Evolutionary conservation across 2,329 filamentous ascomycete genomes (phyloP).

Genomic region (Sporothrix schenckii): DNA sequence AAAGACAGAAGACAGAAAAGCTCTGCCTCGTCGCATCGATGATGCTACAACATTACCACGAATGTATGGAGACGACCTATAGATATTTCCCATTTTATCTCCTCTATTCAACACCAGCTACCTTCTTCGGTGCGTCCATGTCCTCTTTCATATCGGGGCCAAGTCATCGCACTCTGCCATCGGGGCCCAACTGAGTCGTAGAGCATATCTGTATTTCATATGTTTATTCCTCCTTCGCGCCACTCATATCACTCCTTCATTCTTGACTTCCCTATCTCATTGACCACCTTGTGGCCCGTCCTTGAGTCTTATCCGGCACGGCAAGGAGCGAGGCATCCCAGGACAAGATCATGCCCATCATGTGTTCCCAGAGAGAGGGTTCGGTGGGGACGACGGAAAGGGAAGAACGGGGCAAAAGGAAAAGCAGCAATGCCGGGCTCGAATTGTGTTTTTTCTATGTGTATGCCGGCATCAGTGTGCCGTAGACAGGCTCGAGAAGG

Average conservation of each 20-base stretch:
- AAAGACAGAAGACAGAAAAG: background rate
- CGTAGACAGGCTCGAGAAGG: background rate
- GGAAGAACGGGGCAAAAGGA: background rate
- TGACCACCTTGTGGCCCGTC: constrained; percentile 16
- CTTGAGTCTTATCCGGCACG: background rate
- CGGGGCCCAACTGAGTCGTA: background rate
- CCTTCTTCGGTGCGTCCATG: background rate
- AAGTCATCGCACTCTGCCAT: background rate
- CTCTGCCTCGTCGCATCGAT: constrained; percentile 15
- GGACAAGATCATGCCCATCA: background rate
- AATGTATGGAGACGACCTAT: background rate
- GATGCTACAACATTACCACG: background rate
- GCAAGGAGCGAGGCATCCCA: constrained; percentile 8
- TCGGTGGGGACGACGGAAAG: constrained; percentile 18
- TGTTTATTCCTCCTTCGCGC: too few species aligned
- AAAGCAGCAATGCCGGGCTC: background rate
- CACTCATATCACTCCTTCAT: background rate
- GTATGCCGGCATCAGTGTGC: background rate
- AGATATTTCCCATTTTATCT: background rate
- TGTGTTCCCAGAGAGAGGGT: background rate
- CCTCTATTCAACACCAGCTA: background rate
- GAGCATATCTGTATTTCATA: too few species aligned
- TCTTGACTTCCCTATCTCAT: constrained; percentile 19
- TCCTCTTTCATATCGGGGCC: background rate
- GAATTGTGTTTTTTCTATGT: background rate